Evolutionary conservation across 2,329 filamentous ascomycete genomes (phyloP).

Genomic region (Cordyceps tenuipes): DNA sequence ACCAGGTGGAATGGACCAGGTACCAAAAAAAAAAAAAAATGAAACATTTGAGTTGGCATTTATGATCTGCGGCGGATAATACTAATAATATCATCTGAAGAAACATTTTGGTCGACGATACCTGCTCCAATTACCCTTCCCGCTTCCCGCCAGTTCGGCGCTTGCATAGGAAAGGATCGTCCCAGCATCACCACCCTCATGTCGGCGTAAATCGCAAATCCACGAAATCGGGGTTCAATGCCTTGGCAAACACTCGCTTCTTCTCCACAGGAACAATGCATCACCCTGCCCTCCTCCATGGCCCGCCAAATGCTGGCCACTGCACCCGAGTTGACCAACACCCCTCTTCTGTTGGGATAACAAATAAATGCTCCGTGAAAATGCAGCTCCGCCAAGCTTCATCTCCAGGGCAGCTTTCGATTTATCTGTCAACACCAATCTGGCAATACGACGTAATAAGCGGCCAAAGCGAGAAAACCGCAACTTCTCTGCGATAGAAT

Average conservation of each 20-base stretch:
- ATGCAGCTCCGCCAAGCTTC: constrained; percentile 4
- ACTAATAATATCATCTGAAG: too few species aligned
- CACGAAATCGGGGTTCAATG: constrained; percentile 14
- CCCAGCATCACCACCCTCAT: constrained; percentile 13
- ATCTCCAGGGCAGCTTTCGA: neutral
- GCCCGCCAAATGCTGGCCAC: constrained; percentile 4
- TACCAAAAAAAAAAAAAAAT: too few species aligned
- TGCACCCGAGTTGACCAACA: constrained; percentile 3
- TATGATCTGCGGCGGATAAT: too few species aligned
- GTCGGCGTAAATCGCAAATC: constrained; percentile 11
- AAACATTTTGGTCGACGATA: neutral
- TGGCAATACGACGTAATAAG: neutral
- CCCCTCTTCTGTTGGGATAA: constrained; percentile 49
- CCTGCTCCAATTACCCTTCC: neutral
- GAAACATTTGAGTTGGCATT: too few species aligned
- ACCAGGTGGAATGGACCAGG: too few species aligned
- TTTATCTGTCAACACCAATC: neutral
- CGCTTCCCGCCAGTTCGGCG: constrained; percentile 12
- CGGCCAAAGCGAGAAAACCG: neutral
- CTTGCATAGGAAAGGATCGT: constrained; percentile 10
- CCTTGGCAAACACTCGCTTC: constrained; percentile 14
- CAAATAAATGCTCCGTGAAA: constrained; percentile 50
- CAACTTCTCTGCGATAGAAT: neutral
- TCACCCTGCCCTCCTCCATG: constrained; percentile 12
- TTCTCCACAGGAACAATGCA: constrained; percentile 13